Percentiles rank a stretch among this genome's conserved stretches.
Conservation (phyloP, 352 stramenopile species). For the Phytopythium oedochilum region DNA sequence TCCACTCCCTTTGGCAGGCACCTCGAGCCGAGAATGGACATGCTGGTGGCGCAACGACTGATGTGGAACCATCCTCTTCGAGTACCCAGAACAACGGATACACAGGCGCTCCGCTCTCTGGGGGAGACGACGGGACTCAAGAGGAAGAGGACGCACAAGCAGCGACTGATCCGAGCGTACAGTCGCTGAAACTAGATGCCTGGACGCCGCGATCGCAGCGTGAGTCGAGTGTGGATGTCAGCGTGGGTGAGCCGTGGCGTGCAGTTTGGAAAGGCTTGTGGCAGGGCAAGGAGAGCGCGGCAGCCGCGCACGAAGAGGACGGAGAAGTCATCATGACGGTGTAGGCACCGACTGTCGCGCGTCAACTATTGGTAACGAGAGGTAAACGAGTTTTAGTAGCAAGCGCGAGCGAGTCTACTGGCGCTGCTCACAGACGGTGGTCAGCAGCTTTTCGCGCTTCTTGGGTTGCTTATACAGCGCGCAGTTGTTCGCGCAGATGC, state of each 20-base stretch:
- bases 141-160: constrained; percentile 12
- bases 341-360: constrained; percentile 15
- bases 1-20: background rate
- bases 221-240: constrained; percentile 20
- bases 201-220: constrained; percentile 35
- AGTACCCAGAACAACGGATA: background rate
- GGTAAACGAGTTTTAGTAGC: background rate
- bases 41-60: background rate
- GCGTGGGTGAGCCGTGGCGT: constrained; percentile 40
- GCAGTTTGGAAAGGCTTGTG: constrained; percentile 50
- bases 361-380: background rate
- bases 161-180: constrained; percentile 8
- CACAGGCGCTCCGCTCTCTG: background rate
- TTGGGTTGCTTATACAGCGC: constrained; percentile 58
- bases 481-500: constrained; percentile 63
- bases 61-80: background rate
- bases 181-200: constrained; percentile 31
- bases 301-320: constrained; percentile 30
- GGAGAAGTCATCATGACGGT: constrained; percentile 84
- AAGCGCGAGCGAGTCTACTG: constrained; percentile 6
- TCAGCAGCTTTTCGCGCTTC: constrained; percentile 48
- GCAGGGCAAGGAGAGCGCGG: constrained; percentile 26
- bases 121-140: background rate
- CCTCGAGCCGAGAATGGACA: background rate
- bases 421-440: constrained; percentile 63